Evolutionary conservation across 176 grass and related monocot species (phyloP).

Genomic region (Musa troglodytarum): DNA sequence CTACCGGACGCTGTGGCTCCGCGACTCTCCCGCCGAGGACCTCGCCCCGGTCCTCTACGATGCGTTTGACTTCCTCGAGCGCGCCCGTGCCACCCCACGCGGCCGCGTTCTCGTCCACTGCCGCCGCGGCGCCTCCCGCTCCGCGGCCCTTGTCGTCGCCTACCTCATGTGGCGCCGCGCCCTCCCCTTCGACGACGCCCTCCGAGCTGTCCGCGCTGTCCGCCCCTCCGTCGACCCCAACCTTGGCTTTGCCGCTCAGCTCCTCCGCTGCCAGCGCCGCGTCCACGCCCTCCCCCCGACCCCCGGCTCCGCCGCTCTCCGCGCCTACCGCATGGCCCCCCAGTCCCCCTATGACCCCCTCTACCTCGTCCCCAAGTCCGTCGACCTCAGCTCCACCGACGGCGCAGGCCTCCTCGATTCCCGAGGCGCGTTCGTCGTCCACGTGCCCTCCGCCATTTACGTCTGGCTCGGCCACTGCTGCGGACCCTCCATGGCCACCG

Average conservation of each 20-base stretch:
- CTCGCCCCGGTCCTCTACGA: constrained; percentile 40
- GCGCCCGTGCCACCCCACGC: constrained; percentile 17
- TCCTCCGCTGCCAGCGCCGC: constrained; percentile 33
- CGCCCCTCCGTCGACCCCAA: constrained; percentile 36
- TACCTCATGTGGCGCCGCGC: constrained; percentile 53
- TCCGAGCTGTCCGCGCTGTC: constrained; percentile 27
- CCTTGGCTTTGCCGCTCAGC: constrained; percentile 47
- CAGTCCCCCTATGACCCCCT: constrained; percentile 41
- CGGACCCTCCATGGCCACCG: constrained; percentile 28
- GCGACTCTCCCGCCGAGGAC: constrained; percentile 44
- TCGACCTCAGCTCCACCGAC: neutral
- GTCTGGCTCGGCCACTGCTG: constrained; percentile 37
- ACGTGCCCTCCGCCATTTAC: constrained; percentile 29
- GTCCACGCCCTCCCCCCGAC: constrained; percentile 19
- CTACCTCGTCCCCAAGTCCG: constrained; percentile 38
- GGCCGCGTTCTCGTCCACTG: constrained; percentile 46
- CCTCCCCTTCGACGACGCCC: constrained; percentile 32
- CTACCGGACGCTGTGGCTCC: constrained; percentile 45
- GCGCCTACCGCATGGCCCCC: constrained; percentile 33
- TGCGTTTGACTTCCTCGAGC: constrained; percentile 45
- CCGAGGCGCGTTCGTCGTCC: constrained; percentile 36
- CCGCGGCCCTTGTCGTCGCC: constrained; percentile 34
- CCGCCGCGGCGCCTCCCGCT: constrained; percentile 34
- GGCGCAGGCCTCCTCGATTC: constrained; percentile 32
- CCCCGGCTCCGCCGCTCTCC: constrained; percentile 20